Evolutionary conservation across 148 eudicot species (phyloP).

Genomic region (Rhododendron ovatum): DNA sequence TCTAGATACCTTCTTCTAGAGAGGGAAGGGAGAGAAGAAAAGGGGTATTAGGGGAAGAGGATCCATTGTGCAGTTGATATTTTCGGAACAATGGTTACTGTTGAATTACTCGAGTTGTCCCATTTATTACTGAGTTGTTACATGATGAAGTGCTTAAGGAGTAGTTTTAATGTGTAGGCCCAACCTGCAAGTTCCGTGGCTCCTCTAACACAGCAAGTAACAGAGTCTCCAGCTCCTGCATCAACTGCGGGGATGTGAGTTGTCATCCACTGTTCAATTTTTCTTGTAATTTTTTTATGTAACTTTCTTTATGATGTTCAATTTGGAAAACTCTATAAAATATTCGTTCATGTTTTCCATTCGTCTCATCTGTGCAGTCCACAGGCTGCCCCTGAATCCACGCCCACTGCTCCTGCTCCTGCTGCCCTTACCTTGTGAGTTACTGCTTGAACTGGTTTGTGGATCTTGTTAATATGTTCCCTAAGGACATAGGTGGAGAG

Average conservation of each 20-base stretch:
- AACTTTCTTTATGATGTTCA: background rate
- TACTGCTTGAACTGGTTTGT: background rate
- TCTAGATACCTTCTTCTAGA: background rate
- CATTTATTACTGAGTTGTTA: slow-evolving; percentile 2
- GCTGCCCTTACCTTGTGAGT: slow-evolving; percentile 45
- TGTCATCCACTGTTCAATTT: background rate
- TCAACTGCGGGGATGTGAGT: slow-evolving; percentile 38
- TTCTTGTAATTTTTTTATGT: background rate
- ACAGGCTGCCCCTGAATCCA: slow-evolving; percentile 28
- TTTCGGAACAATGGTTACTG: background rate
- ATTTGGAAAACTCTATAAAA: background rate
- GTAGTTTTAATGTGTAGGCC: slow-evolving; percentile 26
- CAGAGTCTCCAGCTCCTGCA: slow-evolving; percentile 39
- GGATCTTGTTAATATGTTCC: background rate
- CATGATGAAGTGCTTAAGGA: background rate
- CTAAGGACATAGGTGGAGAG: background rate
- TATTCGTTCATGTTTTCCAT: slow-evolving; percentile 2
- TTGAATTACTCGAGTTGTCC: background rate
- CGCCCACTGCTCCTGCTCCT: slow-evolving; percentile 27
- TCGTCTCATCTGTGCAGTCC: slow-evolving; percentile 25
- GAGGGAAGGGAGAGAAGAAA: background rate
- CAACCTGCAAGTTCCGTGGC: slow-evolving; percentile 35
- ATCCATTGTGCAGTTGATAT: background rate
- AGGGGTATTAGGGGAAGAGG: background rate
- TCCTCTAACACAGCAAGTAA: slow-evolving; percentile 25